Conservation (phyloP, 495 filamentous ascomycete species). For the Penicillium verhagenii region DNA sequence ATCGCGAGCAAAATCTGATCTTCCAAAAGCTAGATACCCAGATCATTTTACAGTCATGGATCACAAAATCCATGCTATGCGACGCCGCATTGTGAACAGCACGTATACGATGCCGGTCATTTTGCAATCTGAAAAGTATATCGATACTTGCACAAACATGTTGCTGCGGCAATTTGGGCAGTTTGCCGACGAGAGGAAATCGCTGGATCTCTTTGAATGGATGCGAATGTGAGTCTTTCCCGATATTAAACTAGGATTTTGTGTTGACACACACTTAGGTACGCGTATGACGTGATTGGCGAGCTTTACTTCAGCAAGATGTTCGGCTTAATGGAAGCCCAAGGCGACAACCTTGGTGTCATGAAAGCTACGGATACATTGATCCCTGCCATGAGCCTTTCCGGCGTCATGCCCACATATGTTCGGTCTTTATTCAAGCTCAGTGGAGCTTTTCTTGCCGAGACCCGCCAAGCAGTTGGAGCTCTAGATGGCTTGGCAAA, state of each 20-base stretch:
- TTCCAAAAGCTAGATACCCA: slow-evolving; percentile 10
- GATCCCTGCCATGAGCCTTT: not conserved
- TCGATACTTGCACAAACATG: slow-evolving; percentile 26
- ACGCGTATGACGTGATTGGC: slow-evolving; percentile 36
- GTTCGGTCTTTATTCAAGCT: not conserved
- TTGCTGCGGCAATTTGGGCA: slow-evolving; percentile 22
- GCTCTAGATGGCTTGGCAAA: not conserved
- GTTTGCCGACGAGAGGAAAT: slow-evolving; percentile 16
- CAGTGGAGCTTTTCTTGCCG: not conserved
- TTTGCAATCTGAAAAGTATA: slow-evolving; percentile 27
- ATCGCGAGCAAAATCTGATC: too few species aligned
- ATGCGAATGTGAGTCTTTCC: slow-evolving; percentile 18
- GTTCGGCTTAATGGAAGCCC: slow-evolving; percentile 33
- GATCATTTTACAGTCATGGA: slow-evolving; percentile 20
- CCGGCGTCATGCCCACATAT: not conserved
- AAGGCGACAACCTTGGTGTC: slow-evolving; percentile 14
- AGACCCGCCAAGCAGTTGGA: slow-evolving; percentile 10
- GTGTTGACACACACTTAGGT: too few species aligned
- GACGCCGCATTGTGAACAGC: slow-evolving; percentile 30
- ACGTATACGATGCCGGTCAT: slow-evolving; percentile 32
- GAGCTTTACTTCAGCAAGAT: slow-evolving; percentile 39
- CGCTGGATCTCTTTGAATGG: slow-evolving; percentile 24
- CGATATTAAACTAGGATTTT: too few species aligned
- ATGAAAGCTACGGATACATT: slow-evolving; percentile 22
- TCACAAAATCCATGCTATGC: slow-evolving; percentile 27